Evolutionary conservation across 140 eudicot genomes (phyloP).

Genomic region (Eryngium alpinum): DNA sequence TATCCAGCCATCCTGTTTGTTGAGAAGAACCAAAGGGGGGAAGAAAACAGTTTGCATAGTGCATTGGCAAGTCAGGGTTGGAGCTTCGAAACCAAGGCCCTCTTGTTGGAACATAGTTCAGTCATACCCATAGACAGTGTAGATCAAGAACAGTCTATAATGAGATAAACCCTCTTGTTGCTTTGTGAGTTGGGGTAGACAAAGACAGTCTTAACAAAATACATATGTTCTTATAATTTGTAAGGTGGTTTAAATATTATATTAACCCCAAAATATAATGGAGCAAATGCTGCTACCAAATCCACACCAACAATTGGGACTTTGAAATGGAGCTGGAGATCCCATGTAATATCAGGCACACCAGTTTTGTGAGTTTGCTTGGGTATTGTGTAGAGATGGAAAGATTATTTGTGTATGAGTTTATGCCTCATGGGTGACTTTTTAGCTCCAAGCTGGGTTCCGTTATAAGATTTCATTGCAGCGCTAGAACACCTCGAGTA

Average conservation of each 20-base stretch:
- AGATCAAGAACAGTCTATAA: no score
- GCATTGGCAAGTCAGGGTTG: constrained; percentile 42
- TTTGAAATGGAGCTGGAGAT: constrained; percentile 86
- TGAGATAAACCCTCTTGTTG: no score
- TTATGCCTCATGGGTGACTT: constrained; percentile 83
- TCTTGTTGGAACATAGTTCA: no score
- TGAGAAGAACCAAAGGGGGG: constrained; percentile 30
- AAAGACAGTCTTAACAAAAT: no score
- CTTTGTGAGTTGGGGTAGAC: no score
- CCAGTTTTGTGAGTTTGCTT: constrained; percentile 69
- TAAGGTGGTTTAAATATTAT: no score
- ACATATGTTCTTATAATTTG: no score
- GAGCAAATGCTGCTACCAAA: constrained; percentile 90
- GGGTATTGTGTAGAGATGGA: constrained; percentile 98
- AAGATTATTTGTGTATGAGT: constrained; percentile 75
- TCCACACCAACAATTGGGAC: constrained; percentile 75
- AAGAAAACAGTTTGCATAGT: constrained; percentile 47
- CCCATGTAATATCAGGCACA: constrained; percentile 70
- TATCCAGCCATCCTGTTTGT: constrained; percentile 40
- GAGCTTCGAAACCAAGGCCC: no score
- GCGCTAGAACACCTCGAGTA: constrained; percentile 81
- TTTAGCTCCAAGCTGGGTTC: constrained; percentile 63
- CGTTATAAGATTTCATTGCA: constrained; percentile 75
- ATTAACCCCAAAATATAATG: no score
- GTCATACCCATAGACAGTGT: no score